Conservation (phyloP, 2,329 filamentous ascomycete genomes). For the Pseudocercospora fijiensis region DNA sequence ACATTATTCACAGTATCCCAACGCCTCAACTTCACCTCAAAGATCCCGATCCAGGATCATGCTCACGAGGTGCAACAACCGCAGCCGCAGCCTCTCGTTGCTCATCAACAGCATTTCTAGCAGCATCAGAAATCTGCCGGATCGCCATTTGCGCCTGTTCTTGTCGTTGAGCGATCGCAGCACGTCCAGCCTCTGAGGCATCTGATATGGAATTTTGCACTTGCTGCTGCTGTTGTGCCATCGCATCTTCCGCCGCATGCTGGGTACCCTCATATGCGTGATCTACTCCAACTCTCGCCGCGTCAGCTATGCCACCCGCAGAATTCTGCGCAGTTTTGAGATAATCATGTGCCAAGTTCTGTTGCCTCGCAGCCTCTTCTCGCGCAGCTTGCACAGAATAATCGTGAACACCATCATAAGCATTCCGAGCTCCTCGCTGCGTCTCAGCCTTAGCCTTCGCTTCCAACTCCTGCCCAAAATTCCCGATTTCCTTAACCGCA, state of each 20-base stretch:
- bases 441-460: constrained; percentile 18
- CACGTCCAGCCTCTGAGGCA: constrained; percentile 5
- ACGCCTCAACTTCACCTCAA: too few relatives aligned
- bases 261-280: neutral
- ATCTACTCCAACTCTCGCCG: constrained; percentile 9
- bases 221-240: neutral
- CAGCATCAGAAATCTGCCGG: constrained; percentile 8
- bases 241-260: neutral
- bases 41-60: neutral
- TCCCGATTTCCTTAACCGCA: constrained; percentile 18
- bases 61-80: constrained; percentile 12
- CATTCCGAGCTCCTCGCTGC: constrained; percentile 7
- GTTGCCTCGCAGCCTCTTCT: neutral
- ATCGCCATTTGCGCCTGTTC: constrained; percentile 11
- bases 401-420: neutral
- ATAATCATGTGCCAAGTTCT: neutral
- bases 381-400: neutral
- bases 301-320: constrained; percentile 5
- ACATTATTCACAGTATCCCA: too few relatives aligned
- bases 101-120: constrained; percentile 1
- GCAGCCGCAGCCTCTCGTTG: constrained; percentile 6
- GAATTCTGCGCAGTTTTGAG: neutral
- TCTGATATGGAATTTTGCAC: constrained; percentile 6
- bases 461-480: constrained; percentile 21
- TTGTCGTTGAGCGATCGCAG: constrained; percentile 9